Evolutionary conservation across 495 filamentous ascomycete genomes (phyloP).

Genomic region (Neurospora sp.): DNA sequence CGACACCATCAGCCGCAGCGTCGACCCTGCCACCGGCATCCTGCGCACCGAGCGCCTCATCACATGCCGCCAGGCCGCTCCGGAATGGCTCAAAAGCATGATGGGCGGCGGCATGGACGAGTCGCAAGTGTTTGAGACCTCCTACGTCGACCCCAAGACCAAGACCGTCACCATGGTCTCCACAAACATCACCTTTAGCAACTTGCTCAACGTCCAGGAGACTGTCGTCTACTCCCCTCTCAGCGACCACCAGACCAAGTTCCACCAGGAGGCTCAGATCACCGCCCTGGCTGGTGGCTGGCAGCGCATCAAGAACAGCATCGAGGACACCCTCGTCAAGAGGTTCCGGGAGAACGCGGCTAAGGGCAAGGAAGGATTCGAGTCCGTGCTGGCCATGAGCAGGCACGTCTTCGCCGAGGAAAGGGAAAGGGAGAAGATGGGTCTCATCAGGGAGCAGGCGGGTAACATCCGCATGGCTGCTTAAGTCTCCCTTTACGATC

Average conservation of each 20-base stretch:
- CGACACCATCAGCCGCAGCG: slow-evolving; percentile 73
- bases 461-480: slow-evolving; percentile 20
- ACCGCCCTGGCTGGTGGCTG: slow-evolving; percentile 91
- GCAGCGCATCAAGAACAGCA: slow-evolving; percentile 86
- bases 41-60: slow-evolving; percentile 94
- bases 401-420: slow-evolving; percentile 85
- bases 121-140: slow-evolving; percentile 86
- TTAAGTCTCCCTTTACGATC: not conserved
- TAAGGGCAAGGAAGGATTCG: slow-evolving; percentile 85
- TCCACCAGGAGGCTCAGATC: slow-evolving; percentile 81
- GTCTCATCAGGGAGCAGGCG: slow-evolving; percentile 18
- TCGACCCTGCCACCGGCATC: slow-evolving; percentile 77
- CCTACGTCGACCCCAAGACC: slow-evolving; percentile 71
- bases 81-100: slow-evolving; percentile 72
- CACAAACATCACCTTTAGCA: slow-evolving; percentile 80
- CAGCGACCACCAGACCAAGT: slow-evolving; percentile 56
- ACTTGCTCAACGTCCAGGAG: slow-evolving; percentile 79
- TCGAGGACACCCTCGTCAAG: slow-evolving; percentile 84
- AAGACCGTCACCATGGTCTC: slow-evolving; percentile 92
- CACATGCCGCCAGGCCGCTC: slow-evolving; percentile 81
- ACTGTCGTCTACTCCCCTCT: slow-evolving; percentile 74
- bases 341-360: slow-evolving; percentile 83
- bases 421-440: slow-evolving; percentile 33
- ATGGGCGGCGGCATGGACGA: slow-evolving; percentile 56
- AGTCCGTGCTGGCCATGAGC: slow-evolving; percentile 88